Conservation (phyloP, 176 grass and related monocot genomes). For the Cenchrus purpureus region DNA sequence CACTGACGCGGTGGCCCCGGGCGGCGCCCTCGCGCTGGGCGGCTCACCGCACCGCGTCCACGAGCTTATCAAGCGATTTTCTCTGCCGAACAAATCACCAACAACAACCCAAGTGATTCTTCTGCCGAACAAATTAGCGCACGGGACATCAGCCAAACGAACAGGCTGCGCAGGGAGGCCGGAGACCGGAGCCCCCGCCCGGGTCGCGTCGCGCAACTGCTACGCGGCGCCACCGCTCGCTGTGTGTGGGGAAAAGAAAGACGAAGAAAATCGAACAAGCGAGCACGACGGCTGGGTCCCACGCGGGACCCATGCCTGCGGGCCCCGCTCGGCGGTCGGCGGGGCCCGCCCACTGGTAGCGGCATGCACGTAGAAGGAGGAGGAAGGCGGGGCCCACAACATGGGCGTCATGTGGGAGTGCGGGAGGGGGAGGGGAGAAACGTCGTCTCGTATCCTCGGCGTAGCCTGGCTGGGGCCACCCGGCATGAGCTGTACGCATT, state of each 20-base stretch:
- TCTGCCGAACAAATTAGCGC: too few relatives aligned
- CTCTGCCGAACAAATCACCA: too few relatives aligned
- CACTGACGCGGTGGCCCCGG: background rate
- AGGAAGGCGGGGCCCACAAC: background rate
- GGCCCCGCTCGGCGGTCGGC: background rate
- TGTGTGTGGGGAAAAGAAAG: background rate
- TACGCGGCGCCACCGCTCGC: background rate
- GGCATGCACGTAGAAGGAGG: background rate
- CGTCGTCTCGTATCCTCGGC: background rate
- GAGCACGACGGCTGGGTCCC: background rate
- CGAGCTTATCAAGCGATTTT: background rate
- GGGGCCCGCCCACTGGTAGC: background rate
- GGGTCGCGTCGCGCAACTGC: background rate
- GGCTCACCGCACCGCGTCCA: background rate
- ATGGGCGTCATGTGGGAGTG: constrained; percentile 25
- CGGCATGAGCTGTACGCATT: constrained; percentile 10
- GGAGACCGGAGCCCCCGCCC: background rate
- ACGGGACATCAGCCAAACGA: too few relatives aligned
- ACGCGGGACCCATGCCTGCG: background rate
- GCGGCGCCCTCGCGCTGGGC: background rate
- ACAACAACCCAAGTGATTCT: too few relatives aligned
- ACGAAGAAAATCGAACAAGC: background rate
- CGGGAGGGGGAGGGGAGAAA: too few relatives aligned
- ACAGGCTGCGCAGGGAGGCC: background rate
- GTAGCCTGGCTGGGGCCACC: background rate